Percentiles rank a stretch among this genome's conserved stretches.
Evolutionary conservation across 2,329 filamentous ascomycete genomes (phyloP).

Genomic region (Botrytis pseudocinerea): DNA sequence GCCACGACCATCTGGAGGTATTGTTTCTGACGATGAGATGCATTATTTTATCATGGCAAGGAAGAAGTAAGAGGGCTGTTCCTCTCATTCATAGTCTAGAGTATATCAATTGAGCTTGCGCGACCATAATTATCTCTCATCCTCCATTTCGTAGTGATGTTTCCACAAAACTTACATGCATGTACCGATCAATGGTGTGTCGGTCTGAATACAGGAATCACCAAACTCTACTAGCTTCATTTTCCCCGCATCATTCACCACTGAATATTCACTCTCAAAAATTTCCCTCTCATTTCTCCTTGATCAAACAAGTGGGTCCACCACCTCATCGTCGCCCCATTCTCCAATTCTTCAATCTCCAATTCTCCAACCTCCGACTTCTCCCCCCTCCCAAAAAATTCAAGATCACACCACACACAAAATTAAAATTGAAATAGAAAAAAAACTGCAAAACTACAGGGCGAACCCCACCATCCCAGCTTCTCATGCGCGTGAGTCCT

Average conservation of each 20-base stretch:
- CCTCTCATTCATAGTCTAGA: not conserved
- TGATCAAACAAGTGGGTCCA: not conserved
- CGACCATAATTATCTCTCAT: not conserved
- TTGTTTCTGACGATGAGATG: conserved; percentile 15
- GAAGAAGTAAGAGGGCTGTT: not conserved
- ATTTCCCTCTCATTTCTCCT: not conserved
- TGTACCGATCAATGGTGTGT: not conserved
- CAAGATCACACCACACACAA: not conserved
- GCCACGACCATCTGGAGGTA: not conserved
- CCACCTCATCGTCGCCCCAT: not conserved
- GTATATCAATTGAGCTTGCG: not conserved
- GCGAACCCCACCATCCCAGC: not conserved
- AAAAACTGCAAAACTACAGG: not conserved
- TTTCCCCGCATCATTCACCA: not conserved
- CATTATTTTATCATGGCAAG: conserved; percentile 22
- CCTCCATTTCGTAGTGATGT: not conserved
- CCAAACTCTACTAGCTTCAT: not conserved
- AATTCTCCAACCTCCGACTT: too few species aligned
- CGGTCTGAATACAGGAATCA: not conserved
- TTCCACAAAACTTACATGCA: not conserved
- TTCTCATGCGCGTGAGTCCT: not conserved
- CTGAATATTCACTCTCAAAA: not conserved
- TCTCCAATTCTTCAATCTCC: not conserved
- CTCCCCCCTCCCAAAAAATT: too few species aligned
- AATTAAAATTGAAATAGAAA: too few species aligned